Percentiles rank a stretch among this genome's conserved stretches.
Evolutionary conservation across 306 rosid species (phyloP).

Genomic region (Begonia masoniana): DNA sequence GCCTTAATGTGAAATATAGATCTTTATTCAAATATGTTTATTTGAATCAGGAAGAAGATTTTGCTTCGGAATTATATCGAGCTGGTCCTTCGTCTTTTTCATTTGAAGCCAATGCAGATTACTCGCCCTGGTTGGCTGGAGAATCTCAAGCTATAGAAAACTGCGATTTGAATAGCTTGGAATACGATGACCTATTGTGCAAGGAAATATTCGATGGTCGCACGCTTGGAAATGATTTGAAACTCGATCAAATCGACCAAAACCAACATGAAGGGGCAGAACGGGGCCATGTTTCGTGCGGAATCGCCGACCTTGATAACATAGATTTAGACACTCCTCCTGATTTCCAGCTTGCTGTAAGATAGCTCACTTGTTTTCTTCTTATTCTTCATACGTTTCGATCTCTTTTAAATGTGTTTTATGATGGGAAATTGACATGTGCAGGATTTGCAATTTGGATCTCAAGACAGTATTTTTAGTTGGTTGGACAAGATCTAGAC

Average conservation of each 20-base stretch:
- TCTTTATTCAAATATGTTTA: constrained; percentile 7
- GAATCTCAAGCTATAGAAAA: constrained; percentile 51
- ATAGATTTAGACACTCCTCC: constrained; percentile 61
- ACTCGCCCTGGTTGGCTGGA: constrained; percentile 49
- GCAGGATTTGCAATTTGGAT: constrained; percentile 56
- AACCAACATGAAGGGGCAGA: constrained; percentile 8
- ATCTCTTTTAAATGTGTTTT: constrained; percentile 4
- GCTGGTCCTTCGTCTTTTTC: constrained; percentile 13
- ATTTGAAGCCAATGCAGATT: constrained; percentile 16
- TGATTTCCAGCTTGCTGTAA: constrained; percentile 64
- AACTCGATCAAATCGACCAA: constrained; percentile 12
- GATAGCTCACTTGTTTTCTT: constrained; percentile 11
- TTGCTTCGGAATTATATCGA: constrained; percentile 12
- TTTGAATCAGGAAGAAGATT: constrained; percentile 33
- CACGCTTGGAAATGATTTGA: constrained; percentile 13
- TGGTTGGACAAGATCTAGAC: constrained; percentile 45
- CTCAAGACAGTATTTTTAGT: constrained; percentile 53
- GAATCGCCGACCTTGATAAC: constrained; percentile 43
- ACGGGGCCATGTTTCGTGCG: constrained; percentile 20
- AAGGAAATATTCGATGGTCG: constrained; percentile 39
- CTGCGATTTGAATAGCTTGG: constrained; percentile 24
- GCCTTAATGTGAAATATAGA: constrained; percentile 1
- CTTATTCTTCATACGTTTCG: not conserved
- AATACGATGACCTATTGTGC: constrained; percentile 49
- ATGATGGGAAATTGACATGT: constrained; percentile 9